Evolutionary conservation across 306 rosid genomes (phyloP), one percentile per base, ranked within the genome.

Genomic region (Medicago ruthenica): DNA sequence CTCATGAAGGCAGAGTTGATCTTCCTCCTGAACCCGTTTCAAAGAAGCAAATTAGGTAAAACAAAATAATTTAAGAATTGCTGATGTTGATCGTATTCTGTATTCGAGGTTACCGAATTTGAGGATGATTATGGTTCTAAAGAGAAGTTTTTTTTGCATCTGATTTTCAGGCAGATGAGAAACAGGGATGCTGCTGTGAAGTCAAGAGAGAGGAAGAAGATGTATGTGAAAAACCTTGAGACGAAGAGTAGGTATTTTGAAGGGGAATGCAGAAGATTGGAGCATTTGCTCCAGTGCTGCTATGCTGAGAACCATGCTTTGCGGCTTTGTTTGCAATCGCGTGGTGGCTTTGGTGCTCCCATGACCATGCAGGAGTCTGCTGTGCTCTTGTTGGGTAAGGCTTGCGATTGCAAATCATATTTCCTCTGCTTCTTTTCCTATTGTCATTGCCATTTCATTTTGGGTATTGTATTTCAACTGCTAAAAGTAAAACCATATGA

Each of bases 301-400:
- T 88, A 78, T 83, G 97, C 97, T 3, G 98, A 91, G 91, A 94
- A 91, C 78, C 86, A 90, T 39, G 91, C 96, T 36, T 86, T 94
- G 76, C 92, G 96, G 27, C 69, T 89, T 81, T 78, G 85, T 83
- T 74, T 91, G 79, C 93, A 89, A 77, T 87, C 88, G 76, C 85
- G 87, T 78, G 72, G 80, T 45, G 82, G 89, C 64, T 86, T 70
- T 82, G 91, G 80, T 94, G 91, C 86, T 79, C 70, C 92, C 80
- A 60, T 82, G 80, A 65, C 92, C 85, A 85, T 81, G 97, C 98
- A 88, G 98, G 98, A 91, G 98, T 94, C 97, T 94, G 98, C 98
- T 57, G 98, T 93, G 88, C 98, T 93, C 97, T 86, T 93, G 67
- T 76, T 91, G 98, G 98, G 97, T 92, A 86, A 77, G 93, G 58